A percentile compares a stretch with the other conserved stretches of the same genome.
Evolutionary conservation across 768 basidiomycete genomes (phyloP).

Genomic region (Agaricus bisporus): DNA sequence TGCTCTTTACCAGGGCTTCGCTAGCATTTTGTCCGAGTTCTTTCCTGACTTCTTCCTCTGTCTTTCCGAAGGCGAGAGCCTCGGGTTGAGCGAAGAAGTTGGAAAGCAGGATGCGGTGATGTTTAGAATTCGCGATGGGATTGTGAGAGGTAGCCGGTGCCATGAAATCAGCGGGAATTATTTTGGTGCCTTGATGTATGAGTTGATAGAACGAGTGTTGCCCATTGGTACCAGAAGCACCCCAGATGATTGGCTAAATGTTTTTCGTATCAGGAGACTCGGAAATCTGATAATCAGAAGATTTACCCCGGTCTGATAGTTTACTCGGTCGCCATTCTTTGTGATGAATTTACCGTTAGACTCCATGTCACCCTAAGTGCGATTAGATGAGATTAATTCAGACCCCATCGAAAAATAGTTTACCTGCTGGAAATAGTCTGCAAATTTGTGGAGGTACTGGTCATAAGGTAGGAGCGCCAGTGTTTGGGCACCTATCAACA

Average conservation of each 20-base stretch:
- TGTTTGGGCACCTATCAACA: conserved; percentile 72
- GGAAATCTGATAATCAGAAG: background rate
- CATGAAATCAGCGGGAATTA: conserved; percentile 89
- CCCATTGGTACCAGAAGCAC: conserved; percentile 95
- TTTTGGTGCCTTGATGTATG: conserved; percentile 88
- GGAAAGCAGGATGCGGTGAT: conserved; percentile 94
- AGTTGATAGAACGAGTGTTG: conserved; percentile 99
- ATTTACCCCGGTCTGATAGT: conserved; percentile 94
- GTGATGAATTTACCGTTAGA: conserved; percentile 97
- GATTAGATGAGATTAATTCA: background rate
- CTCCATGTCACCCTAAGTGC: conserved; percentile 88
- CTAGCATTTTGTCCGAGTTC: conserved; percentile 66
- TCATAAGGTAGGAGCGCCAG: conserved; percentile 95
- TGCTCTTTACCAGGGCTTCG: conserved; percentile 88
- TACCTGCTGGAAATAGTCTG: conserved; percentile 98
- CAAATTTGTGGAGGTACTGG: conserved; percentile 98
- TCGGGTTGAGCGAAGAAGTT: conserved; percentile 99
- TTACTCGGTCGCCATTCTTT: conserved; percentile 85
- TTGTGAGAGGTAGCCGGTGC: conserved; percentile 88
- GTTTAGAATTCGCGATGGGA: conserved; percentile 79
- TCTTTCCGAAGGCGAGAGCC: conserved; percentile 96
- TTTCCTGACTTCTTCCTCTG: conserved; percentile 76
- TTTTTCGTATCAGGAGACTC: background rate
- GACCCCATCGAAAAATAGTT: background rate
- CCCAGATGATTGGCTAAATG: conserved; percentile 93